Base-by-base conservation (phyloP, 23 red algal species). In the Gracilaria gracilis region DNA sequence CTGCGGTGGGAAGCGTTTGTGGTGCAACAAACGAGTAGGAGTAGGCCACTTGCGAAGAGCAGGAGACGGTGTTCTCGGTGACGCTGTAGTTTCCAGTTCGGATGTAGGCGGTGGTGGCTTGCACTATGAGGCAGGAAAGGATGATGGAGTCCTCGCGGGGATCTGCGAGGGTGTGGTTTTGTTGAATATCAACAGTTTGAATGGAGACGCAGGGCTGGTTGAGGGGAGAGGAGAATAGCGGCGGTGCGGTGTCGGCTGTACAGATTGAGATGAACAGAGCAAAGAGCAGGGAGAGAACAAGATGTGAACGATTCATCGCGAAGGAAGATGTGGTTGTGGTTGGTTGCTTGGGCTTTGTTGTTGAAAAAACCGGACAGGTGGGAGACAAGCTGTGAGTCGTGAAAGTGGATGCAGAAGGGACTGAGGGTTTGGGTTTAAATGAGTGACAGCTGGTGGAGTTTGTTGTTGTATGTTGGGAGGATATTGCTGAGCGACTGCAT, bases 21-120 rank as follows among this genome's bases (percentile, higher is more conserved):
- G 72, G 72, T 17, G 40, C 9, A 12, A 14, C 39, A 15, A 77
- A 77, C 38, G 72, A 48, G 20, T 77, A 77, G 27, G 72, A 77
- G 72, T 77, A 77, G 14, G 72, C 72, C 20, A 77, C 72, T 25
- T 46, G 1, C 38, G 72, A 28, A 19, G 72, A 77, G 28, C 72
- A 77, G 21, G 72, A 77, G 39, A 77, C 25, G 39, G 46, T 77
- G 42, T 77, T 77, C 72, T 77, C 40, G 4, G 72, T 46, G 46
- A 77, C 21, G 72, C 40, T 49, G 72, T 77, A 77, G 72, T 77
- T 77, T 5, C 72, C 72, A 31, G 46, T 51, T 48, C 72, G 72
- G 16, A 77, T 37, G 42, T 49, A 77, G 0, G 72, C 72, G 24
- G 72, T 77, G 40, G 72, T 77, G 3, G 72, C 72, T 37, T 77